Evolutionary conservation across 805 yeast species (phyloP).

Genomic region (Sungouiella blattae): DNA sequence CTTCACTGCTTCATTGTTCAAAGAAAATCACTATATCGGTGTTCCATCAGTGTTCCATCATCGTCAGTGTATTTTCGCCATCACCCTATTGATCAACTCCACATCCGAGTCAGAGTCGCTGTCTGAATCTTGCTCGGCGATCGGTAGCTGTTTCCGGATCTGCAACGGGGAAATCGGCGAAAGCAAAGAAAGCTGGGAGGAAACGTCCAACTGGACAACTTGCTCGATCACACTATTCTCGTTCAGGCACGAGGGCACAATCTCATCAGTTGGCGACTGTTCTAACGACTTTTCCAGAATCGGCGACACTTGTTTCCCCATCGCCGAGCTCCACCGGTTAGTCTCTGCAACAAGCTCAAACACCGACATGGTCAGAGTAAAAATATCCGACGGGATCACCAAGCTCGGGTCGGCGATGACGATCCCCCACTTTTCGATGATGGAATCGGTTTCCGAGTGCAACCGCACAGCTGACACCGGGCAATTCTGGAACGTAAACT

Average conservation of each 20-base stretch:
- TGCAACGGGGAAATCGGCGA: conserved; percentile 1
- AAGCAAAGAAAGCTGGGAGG: background rate
- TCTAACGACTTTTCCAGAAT: background rate
- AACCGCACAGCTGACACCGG: conserved; percentile 17
- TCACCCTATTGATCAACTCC: conserved; percentile 17
- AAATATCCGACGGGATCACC: conserved; percentile 30
- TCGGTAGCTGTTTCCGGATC: background rate
- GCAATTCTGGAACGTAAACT: conserved; percentile 10
- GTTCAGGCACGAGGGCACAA: no score
- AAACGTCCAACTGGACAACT: background rate
- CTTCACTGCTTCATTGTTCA: no score
- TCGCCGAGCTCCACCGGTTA: no score
- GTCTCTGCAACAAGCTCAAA: conserved; percentile 4
- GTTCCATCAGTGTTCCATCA: background rate
- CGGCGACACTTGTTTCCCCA: background rate
- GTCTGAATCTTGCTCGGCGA: conserved; percentile 1
- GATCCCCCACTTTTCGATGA: conserved; percentile 44
- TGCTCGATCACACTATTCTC: background rate
- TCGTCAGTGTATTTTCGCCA: background rate
- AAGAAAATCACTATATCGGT: no score
- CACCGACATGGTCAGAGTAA: conserved; percentile 31
- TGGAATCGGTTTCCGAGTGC: conserved; percentile 25
- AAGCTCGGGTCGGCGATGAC: conserved; percentile 33
- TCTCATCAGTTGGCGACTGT: background rate
- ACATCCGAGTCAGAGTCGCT: conserved; percentile 15